Conservation (phyloP, 78 protist species). For the Monocercomonoides exilis region DNA sequence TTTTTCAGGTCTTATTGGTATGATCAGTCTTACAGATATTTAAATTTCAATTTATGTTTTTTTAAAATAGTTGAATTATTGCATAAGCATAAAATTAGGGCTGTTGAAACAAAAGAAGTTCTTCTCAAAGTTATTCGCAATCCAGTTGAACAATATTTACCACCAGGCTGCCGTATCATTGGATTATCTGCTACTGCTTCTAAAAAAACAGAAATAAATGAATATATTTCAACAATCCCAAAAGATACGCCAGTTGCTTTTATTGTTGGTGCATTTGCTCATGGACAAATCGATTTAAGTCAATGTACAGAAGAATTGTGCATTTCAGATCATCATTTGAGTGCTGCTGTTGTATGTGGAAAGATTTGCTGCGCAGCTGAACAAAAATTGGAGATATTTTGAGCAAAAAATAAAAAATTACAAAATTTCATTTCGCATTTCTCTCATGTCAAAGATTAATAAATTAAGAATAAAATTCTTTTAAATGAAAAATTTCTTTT, state of each 20-base stretch:
- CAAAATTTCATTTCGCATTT: no score
- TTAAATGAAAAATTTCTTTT: no score
- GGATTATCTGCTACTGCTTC: background rate
- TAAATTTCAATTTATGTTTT: background rate
- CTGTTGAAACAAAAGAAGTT: constrained; percentile 68
- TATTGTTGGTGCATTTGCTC: constrained; percentile 7
- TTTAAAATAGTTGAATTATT: constrained; percentile 77
- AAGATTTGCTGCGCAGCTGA: background rate
- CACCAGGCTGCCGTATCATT: constrained; percentile 41
- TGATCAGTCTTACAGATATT: background rate
- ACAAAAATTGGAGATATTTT: background rate
- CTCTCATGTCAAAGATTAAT: no score
- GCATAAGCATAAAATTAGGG: constrained; percentile 79
- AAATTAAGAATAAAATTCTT: no score
- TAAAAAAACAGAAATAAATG: background rate
- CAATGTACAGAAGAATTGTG: background rate
- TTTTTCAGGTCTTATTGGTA: constrained; percentile 87
- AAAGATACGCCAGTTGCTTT: background rate
- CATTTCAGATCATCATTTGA: background rate
- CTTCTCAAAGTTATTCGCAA: constrained; percentile 86
- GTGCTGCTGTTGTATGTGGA: background rate
- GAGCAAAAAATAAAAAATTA: no score
- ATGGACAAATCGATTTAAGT: background rate
- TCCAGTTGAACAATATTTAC: constrained; percentile 82
- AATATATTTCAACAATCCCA: background rate